Evolutionary conservation across 2,329 filamentous ascomycete genomes (phyloP).

Genomic region (Fusarium secorum): DNA sequence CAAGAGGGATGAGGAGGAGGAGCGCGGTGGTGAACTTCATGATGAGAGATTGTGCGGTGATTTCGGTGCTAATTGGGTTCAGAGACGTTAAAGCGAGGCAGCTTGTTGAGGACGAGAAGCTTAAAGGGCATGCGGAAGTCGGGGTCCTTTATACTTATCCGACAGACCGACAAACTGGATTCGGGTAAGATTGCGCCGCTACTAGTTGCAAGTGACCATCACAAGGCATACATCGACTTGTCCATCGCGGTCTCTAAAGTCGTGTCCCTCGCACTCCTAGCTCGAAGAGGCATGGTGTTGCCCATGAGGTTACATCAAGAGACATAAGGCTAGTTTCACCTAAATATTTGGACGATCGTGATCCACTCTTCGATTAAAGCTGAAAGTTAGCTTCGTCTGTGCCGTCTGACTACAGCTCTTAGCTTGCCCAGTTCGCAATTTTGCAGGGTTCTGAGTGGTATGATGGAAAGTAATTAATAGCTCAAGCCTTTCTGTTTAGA

Average conservation of each 20-base stretch:
- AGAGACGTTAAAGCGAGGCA: neutral
- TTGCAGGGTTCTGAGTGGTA: fast-evolving
- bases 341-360: fast-evolving
- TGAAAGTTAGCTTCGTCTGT: neutral
- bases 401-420: neutral
- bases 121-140: fast-evolving
- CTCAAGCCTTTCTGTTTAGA: neutral
- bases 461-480: neutral
- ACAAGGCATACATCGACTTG: fast-evolving
- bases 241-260: fast-evolving
- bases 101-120: fast-evolving
- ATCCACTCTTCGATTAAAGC: no score
- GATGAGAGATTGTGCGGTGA: neutral
- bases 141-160: neutral
- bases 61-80: fast-evolving
- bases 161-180: neutral
- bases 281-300: fast-evolving
- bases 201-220: neutral
- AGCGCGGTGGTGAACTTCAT: conserved; percentile 1
- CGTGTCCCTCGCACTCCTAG: neutral
- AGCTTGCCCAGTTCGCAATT: neutral
- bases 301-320: neutral
- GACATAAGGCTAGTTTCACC: neutral
- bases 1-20: neutral
- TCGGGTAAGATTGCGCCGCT: neutral